Evolutionary conservation across 2,329 filamentous ascomycete genomes (phyloP), one percentile per base, ranked within the genome.

Genomic region (Aspergillus quadrilineatus): DNA sequence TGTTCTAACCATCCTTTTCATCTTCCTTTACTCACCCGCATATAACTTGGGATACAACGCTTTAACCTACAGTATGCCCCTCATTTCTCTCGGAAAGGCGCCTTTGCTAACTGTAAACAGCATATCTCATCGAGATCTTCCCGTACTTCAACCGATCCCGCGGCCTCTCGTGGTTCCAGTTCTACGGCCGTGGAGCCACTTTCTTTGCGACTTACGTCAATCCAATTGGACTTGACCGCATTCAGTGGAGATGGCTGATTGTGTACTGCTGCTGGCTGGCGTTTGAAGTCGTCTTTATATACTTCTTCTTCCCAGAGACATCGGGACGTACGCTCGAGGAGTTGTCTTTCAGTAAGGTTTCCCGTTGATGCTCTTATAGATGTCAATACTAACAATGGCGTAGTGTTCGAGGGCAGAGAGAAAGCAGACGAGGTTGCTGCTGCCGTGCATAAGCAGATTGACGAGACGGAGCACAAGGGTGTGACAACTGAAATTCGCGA

Each of bases 31-130:
- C 67, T 79, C 78, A 8, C 82, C 84, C 3, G 77, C 74, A 58
- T 88, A 87, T 67, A 87, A 87, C 63, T 77, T 87, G 49, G 85
- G 84, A n/a, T 85, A 86, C 68, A 88, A 87, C 65, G 82, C 85
- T 12, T 74, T 88, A 53, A 85, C 83, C n/a, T 66, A 66, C 51
- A 66, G 64, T 66, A 58, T 41, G 48, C 45, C 28, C 15, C 15
- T n/a, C 10, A 7, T 12, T 36, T 30, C 15, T 17, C 45, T 41
- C 4, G 6, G 36, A 10, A 30, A 6, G 4, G 12, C 14, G 8
- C 22, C 50, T 29, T 14, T 10, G 56, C 43, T 26, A 22, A 60
- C 4, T 5, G 28, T 8, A 1, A 32, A 15, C 22, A 66, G 64
- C 64, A 6, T 85, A 82, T 68, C 75, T 85, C 4, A 73, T 85